Base-by-base conservation (phyloP, 139 green algal species). In the Penium margaritaceum region DNA sequence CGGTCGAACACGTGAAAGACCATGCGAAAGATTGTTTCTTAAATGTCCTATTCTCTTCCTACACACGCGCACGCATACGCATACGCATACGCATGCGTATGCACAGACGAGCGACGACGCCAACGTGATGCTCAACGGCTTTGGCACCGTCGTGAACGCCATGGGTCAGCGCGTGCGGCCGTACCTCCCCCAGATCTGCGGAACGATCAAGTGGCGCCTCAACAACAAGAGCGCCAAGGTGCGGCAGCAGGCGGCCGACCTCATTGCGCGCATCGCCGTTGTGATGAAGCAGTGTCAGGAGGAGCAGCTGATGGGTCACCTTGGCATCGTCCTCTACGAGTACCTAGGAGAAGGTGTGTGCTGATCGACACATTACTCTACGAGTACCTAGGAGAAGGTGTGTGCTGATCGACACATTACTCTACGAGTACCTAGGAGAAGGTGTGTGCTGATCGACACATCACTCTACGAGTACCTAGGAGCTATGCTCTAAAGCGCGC, bases 201-300 rank as follows among this genome's bases (percentile, higher is more conserved):
- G 94, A 35, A 97, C 90, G 60, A 96, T 99, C 89, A 99, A 99
- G 86, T 99, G 94, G 94, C 85, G 94, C 38, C 87, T 99, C 27
- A 98, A 99, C 87, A 96, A 99, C 89, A 97, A 97, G 83, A 85
- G 67, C 43, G 90, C 95, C 60, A 93, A 95, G 79, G 90, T 96
- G 65, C 84, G 94, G 33, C 90, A 98, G 86, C 93, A 98, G 86
- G 94, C 94, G 2, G 94, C 94, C 2, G 94, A 99, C 85, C 85
- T 99, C 21, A 96, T 98, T 61, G 86, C 89, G 3, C 85, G 89
- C 67, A 95, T 97, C 74, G 94, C 94, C 1, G 81, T 88, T 1
- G 92, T 97, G n/a, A 92, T 98, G 90, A 90, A 90, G 83, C 58
- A 84, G 19, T 99, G 95, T 76, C 87, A 91, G 21, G 93, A 99